Evolutionary conservation across 441 rosid genomes (phyloP), one percentile per base, ranked within the genome.

Genomic region (Kokia cookei): DNA sequence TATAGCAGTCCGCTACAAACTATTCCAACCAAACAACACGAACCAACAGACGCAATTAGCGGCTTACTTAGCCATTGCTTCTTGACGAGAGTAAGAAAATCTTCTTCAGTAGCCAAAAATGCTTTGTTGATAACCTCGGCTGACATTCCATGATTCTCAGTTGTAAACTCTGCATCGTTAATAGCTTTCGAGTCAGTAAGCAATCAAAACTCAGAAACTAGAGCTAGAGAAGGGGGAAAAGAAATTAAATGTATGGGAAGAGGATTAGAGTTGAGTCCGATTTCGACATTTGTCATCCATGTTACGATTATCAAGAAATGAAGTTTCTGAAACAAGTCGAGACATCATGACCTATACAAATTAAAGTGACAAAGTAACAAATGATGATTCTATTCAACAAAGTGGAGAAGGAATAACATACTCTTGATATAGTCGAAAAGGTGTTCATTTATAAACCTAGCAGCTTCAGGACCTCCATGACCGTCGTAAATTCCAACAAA

Each of bases 401-500:
- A 19, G 26, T 68, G 37, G n/a, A 71, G 42, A 45, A 27, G 68
- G 47, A 68, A 73, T 61, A 59, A 43, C 93, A 42, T 86, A 91
- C 96, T 88, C 86, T 84, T 89, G 77, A 95, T 77, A 72, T 95
- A 81, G 59, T 76, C 65, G 29, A 90, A 95, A 26, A 93, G 90
- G 70, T 75, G 88, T 15, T 95, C 86, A 72, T 90, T 92, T 7
- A 92, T 90, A 76, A 89, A 94, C 32, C 76, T 85, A 40, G 98
- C 89, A 69, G 98, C 88, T 81, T 94, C 98, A 11, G 98, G 91
- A 74, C 98, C 97, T 78, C 98, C 98, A 88, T 92, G 99, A 51
- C 97, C 99, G 78, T 95, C 98, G 13, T 93, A 95, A 69, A 95
- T 82, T 78, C 99, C 99, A 32, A 95, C 95, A 85, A 93, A 95